Evolutionary conservation across 345 rosid genomes (phyloP).

Genomic region (Anacardium occidentale): DNA sequence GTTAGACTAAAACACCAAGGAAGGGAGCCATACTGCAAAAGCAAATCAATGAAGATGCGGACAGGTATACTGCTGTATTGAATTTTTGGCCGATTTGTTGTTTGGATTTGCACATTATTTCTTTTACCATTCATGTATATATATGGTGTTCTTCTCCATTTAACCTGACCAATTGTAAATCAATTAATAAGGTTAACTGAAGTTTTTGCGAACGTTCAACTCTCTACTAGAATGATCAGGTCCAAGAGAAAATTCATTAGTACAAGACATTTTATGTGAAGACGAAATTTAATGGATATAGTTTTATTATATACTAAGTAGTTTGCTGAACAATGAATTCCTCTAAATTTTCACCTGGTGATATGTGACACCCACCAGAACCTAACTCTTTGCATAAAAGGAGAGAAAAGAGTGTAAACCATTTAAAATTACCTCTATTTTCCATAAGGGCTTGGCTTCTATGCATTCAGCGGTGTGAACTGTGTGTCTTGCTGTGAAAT

Average conservation of each 20-base stretch:
- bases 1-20: conserved; percentile 79
- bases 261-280: neutral
- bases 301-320: neutral
- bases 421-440: neutral
- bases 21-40: conserved; percentile 76
- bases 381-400: neutral
- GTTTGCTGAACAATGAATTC: neutral
- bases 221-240: neutral
- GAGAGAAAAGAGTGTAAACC: neutral
- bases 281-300: neutral
- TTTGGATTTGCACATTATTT: conserved; percentile 1
- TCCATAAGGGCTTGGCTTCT: neutral
- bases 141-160: neutral
- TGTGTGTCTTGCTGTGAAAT: neutral
- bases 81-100: neutral
- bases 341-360: neutral
- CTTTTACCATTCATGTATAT: neutral
- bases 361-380: neutral
- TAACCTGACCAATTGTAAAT: neutral
- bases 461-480: neutral
- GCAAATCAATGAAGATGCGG: conserved; percentile 73
- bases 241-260: too few relatives aligned
- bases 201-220: neutral
- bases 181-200: neutral
- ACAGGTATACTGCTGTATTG: conserved; percentile 47